A percentile compares a stretch with the other conserved stretches of the same genome.
Evolutionary conservation across 2,329 filamentous ascomycete species (phyloP).

Genomic region (Aspergillus sp.): DNA sequence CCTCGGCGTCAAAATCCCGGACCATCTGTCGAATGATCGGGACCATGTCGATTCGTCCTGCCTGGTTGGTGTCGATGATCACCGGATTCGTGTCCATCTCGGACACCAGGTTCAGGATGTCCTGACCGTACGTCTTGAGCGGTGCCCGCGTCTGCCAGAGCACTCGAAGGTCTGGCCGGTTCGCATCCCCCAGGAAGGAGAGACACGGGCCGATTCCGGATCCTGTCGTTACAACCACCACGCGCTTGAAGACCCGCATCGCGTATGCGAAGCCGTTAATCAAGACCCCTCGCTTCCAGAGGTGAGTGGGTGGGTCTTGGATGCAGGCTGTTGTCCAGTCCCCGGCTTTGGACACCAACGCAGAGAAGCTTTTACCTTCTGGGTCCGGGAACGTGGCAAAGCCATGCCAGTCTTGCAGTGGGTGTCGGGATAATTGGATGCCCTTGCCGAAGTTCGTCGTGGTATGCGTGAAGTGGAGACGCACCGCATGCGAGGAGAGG

Average conservation of each 20-base stretch:
- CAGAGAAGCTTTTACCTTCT: conserved; percentile 61
- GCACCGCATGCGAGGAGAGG: conserved; percentile 71
- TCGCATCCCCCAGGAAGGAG: conserved; percentile 58
- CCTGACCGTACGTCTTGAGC: conserved; percentile 61
- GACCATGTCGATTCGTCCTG: conserved; percentile 64
- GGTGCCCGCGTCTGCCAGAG: conserved; percentile 70
- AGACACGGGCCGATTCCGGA: conserved; percentile 72
- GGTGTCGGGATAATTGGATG: conserved; percentile 63
- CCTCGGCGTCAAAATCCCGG: conserved; percentile 57
- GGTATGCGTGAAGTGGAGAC: conserved; percentile 68
- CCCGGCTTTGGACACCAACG: conserved; percentile 71
- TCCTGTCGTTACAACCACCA: conserved; percentile 70
- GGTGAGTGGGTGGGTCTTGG: conserved; percentile 58
- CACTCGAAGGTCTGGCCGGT: conserved; percentile 54
- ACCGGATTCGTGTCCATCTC: conserved; percentile 63
- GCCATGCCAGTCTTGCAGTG: conserved; percentile 71
- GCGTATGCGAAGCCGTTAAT: conserved; percentile 68
- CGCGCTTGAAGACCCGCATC: conserved; percentile 64
- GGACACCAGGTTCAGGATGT: conserved; percentile 59
- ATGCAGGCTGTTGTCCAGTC: conserved; percentile 73
- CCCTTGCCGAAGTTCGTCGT: conserved; percentile 59
- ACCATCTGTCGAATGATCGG: conserved; percentile 56
- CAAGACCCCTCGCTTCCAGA: conserved; percentile 71
- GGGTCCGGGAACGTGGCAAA: conserved; percentile 72
- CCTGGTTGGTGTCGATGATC: conserved; percentile 65